phyloP scores from a whole-genome alignment of 2,329 filamentous ascomycete genomes.

The Colletotrichum australisinense region DNA sequence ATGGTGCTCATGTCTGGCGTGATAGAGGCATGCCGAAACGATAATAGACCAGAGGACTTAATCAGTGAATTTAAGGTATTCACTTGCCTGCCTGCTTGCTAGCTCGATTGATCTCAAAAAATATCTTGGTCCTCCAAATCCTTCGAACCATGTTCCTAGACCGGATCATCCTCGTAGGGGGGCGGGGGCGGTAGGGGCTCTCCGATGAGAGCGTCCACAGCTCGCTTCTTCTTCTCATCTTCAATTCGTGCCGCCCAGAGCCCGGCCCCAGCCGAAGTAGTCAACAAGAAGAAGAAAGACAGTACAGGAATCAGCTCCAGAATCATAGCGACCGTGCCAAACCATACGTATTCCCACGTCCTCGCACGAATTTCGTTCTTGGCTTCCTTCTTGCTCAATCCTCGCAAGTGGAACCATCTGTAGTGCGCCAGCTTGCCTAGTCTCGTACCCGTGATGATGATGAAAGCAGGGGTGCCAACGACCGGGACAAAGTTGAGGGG shows the following conservation, averaged over 20 bases:
- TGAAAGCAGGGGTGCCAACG: constrained; percentile 85
- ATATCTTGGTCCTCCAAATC: neutral
- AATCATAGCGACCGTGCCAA: constrained; percentile 85
- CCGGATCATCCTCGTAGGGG: constrained; percentile 51
- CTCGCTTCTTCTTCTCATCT: constrained; percentile 54
- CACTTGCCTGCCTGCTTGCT: neutral
- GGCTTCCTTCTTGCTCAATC: constrained; percentile 78
- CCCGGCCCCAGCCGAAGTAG: constrained; percentile 85
- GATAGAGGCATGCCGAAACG: neutral
- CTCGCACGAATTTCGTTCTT: constrained; percentile 76
- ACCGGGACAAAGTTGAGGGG: constrained; percentile 90
- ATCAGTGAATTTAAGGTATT: neutral
- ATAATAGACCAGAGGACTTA: too few relatives aligned
- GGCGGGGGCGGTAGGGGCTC: constrained; percentile 47
- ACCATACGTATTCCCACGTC: constrained; percentile 90
- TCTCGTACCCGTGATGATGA: constrained; percentile 87
- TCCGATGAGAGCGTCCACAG: constrained; percentile 36
- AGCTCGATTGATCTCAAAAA: neutral
- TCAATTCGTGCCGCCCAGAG: constrained; percentile 89
- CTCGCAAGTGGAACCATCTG: constrained; percentile 86
- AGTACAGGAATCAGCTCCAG: constrained; percentile 89
- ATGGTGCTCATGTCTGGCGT: neutral
- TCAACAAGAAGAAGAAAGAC: constrained; percentile 95
- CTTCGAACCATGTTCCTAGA: constrained; percentile 35
- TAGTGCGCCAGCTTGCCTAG: constrained; percentile 91